Conservation (phyloP, 495 filamentous ascomycete genomes). For the Tetracladium setigerum region DNA sequence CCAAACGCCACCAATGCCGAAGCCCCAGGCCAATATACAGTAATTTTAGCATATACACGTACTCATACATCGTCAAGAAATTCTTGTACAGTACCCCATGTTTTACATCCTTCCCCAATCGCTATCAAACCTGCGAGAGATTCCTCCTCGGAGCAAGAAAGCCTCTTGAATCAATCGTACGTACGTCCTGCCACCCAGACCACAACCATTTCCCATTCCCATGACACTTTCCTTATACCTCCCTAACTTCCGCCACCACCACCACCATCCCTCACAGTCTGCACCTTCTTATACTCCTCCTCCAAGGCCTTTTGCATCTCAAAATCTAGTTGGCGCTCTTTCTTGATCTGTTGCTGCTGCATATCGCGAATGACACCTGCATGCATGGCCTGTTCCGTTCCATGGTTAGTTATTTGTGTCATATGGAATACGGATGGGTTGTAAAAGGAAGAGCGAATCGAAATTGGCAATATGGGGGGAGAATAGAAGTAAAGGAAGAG, state of each 20-base stretch:
- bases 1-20: conserved; percentile 1
- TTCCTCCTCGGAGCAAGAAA: no score
- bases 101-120: no score
- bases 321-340: conserved; percentile 85
- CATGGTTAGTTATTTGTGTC: background rate
- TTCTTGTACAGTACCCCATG: no score
- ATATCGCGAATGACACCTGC: conserved; percentile 88
- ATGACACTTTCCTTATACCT: background rate
- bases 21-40: no score
- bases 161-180: no score
- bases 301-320: conserved; percentile 82
- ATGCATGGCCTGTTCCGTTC: conserved; percentile 74
- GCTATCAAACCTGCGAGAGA: no score
- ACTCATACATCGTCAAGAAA: no score
- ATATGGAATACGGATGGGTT: no score
- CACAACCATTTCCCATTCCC: no score
- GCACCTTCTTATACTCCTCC: conserved; percentile 83
- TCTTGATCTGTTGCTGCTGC: conserved; percentile 85
- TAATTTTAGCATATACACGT: no score
- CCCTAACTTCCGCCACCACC: background rate
- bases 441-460: background rate
- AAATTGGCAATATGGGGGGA: background rate
- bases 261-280: conserved; percentile 41
- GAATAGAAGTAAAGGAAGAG: conserved; percentile 8
- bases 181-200: no score